phyloP scores from a whole-genome alignment of 305 asterid species.

The Fraxinus platypoda region DNA sequence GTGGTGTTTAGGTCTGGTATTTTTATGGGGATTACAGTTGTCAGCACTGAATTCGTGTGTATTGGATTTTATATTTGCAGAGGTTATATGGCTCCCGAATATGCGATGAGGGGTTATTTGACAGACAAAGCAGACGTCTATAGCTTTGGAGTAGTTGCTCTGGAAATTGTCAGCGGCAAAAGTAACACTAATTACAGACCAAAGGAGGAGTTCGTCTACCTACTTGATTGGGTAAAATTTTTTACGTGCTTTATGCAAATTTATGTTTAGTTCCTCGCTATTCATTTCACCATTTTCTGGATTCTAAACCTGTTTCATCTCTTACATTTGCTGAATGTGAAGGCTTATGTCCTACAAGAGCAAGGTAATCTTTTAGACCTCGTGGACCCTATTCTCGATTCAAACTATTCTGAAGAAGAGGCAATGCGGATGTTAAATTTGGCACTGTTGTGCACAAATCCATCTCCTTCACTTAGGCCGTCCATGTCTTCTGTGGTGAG shows the following conservation, averaged over 20 bases:
- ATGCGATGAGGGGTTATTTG: constrained; percentile 88
- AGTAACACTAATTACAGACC: constrained; percentile 85
- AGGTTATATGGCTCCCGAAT: constrained; percentile 97
- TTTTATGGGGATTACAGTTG: background rate
- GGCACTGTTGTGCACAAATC: constrained; percentile 73
- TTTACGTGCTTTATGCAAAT: background rate
- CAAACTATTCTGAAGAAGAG: constrained; percentile 54
- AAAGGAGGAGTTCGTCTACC: constrained; percentile 84
- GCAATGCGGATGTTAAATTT: constrained; percentile 66
- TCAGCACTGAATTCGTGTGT: background rate
- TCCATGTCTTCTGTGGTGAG: constrained; percentile 74
- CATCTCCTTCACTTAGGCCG: constrained; percentile 89
- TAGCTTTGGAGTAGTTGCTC: constrained; percentile 78
- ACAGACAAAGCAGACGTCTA: constrained; percentile 94
- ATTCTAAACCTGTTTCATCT: background rate
- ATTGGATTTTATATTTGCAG: constrained; percentile 32
- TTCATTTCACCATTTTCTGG: background rate
- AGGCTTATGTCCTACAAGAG: constrained; percentile 93
- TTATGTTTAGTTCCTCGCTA: background rate
- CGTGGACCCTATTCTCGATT: constrained; percentile 75
- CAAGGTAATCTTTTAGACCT: constrained; percentile 86
- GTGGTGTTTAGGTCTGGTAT: background rate
- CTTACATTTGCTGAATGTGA: constrained; percentile 13
- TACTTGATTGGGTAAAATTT: constrained; percentile 82
- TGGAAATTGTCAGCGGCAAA: constrained; percentile 89